Percentiles rank a stretch among this genome's conserved stretches.
These are phyloP conservation scores for Centella asiatica DNA, from an alignment of 129 eudicot genomes.

Conservation along the genomic window DNA sequence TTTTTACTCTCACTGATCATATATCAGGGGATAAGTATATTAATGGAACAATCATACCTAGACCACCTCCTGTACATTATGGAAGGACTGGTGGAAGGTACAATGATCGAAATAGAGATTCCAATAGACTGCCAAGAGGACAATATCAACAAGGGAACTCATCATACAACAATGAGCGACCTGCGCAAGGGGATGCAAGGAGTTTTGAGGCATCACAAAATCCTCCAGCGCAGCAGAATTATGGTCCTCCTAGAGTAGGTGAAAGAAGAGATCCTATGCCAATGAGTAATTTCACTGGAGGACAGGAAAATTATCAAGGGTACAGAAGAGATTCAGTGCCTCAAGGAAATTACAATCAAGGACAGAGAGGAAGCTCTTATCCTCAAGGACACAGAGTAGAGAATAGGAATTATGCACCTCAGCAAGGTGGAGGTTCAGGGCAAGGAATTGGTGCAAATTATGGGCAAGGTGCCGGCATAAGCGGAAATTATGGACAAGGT, in stretches of 20 bases:
- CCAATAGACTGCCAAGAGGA: constrained; percentile 21
- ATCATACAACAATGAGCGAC: constrained; percentile 14
- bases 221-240: constrained; percentile 26
- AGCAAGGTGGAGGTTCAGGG: constrained; percentile 29
- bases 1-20: neutral
- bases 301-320: constrained; percentile 35
- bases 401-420: constrained; percentile 20
- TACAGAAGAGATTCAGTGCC: constrained; percentile 36
- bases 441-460: constrained; percentile 17
- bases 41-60: constrained; percentile 69
- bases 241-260: constrained; percentile 20
- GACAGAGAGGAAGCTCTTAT: constrained; percentile 19
- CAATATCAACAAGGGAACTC: constrained; percentile 21
- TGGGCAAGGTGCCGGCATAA: constrained; percentile 16
- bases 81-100: constrained; percentile 49
- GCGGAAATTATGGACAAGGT: constrained; percentile 22
- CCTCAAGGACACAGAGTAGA: constrained; percentile 29
- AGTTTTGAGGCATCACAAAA: constrained; percentile 18
- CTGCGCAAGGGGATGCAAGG: constrained; percentile 13
- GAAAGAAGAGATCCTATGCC: constrained; percentile 17
- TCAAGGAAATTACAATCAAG: constrained; percentile 32
- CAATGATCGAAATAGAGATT: constrained; percentile 36
- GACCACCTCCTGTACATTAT: constrained; percentile 89
- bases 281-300: constrained; percentile 28
- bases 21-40: constrained; percentile 82